These are phyloP conservation scores for Simplicillium sp. DNA, from an alignment of 2,329 filamentous ascomycete genomes.

Conservation along the genomic window DNA sequence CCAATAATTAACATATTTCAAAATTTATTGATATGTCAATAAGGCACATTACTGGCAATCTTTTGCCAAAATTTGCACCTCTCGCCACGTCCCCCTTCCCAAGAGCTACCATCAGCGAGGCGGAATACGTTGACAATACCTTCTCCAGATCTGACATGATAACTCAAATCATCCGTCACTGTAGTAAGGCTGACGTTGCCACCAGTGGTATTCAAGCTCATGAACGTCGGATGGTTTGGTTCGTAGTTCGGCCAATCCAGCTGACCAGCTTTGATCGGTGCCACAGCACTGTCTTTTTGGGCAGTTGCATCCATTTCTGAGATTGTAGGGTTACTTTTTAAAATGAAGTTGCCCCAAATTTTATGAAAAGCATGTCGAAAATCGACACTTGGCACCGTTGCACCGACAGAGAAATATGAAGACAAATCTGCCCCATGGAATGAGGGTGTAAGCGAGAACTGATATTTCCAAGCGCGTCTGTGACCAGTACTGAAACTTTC, in stretches of 20 bases:
- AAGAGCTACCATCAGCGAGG: slow-evolving; percentile 30
- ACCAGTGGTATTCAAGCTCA: slow-evolving; percentile 38
- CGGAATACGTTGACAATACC: slow-evolving; percentile 24
- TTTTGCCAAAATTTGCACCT: slow-evolving; percentile 34
- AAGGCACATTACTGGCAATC: too few species aligned
- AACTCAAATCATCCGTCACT: slow-evolving; percentile 16
- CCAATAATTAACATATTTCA: too few species aligned
- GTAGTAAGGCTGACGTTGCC: slow-evolving; percentile 12
- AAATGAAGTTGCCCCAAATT: slow-evolving; percentile 38
- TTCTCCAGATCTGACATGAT: slow-evolving; percentile 13
- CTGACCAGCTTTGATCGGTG: slow-evolving; percentile 15
- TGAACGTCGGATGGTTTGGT: slow-evolving; percentile 20
- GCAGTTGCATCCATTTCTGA: slow-evolving; percentile 13
- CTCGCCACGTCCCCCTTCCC: slow-evolving; percentile 36
- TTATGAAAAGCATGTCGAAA: slow-evolving; percentile 27
- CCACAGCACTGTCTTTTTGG: slow-evolving; percentile 15
- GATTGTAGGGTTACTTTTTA: slow-evolving; percentile 28
- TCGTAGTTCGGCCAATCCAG: slow-evolving; percentile 24
- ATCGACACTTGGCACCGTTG: slow-evolving; percentile 13
- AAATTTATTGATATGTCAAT: too few species aligned
- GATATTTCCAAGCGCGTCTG: slow-evolving; percentile 33
- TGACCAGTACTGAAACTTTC: slow-evolving; percentile 28
- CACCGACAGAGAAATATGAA: slow-evolving; percentile 22
- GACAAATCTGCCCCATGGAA: slow-evolving; percentile 27
- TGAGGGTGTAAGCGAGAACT: slow-evolving; percentile 33